phyloP scores from a whole-genome alignment of 192 early-diverging fungal genomes.

The Umbelopsis ramanniana region DNA sequence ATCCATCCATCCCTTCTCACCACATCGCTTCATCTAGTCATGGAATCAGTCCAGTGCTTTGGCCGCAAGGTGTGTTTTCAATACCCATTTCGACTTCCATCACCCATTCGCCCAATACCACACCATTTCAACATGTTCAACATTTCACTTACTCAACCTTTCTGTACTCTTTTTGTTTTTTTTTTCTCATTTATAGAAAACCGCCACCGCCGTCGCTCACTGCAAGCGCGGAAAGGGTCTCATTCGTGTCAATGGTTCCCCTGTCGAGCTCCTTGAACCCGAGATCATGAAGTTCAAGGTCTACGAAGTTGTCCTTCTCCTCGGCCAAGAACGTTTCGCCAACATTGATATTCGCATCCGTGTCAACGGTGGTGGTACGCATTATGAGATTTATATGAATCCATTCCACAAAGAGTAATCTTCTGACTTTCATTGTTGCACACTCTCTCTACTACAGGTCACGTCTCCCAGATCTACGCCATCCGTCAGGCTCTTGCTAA shows the following conservation, averaged over 20 bases:
- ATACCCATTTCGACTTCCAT: neutral
- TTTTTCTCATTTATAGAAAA: slow-evolving; percentile 70
- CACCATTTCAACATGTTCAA: neutral
- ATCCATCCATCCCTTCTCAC: slow-evolving; percentile 16
- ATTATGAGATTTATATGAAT: neutral
- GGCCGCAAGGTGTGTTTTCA: slow-evolving; percentile 70
- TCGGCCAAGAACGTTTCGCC: slow-evolving; percentile 96
- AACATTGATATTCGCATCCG: slow-evolving; percentile 96
- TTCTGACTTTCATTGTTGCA: neutral
- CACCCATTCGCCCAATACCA: slow-evolving; percentile 84
- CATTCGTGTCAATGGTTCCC: slow-evolving; percentile 97
- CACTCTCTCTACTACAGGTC: slow-evolving; percentile 46
- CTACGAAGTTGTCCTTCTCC: slow-evolving; percentile 95
- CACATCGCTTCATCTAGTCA: slow-evolving; percentile 25
- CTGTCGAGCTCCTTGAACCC: slow-evolving; percentile 95
- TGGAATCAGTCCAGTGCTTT: slow-evolving; percentile 78
- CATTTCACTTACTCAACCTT: neutral
- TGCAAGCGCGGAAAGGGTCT: slow-evolving; percentile 98
- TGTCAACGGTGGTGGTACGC: slow-evolving; percentile 88
- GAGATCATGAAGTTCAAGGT: slow-evolving; percentile 98
- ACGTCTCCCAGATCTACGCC: slow-evolving; percentile 96
- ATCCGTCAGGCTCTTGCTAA: slow-evolving; percentile 99
- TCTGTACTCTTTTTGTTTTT: neutral
- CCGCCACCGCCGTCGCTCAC: slow-evolving; percentile 98
- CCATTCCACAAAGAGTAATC: neutral